A percentile compares a stretch with the other conserved stretches of the same genome.
Conservation (phyloP, 2,329 filamentous ascomycete genomes). For the Didymella exigua region DNA sequence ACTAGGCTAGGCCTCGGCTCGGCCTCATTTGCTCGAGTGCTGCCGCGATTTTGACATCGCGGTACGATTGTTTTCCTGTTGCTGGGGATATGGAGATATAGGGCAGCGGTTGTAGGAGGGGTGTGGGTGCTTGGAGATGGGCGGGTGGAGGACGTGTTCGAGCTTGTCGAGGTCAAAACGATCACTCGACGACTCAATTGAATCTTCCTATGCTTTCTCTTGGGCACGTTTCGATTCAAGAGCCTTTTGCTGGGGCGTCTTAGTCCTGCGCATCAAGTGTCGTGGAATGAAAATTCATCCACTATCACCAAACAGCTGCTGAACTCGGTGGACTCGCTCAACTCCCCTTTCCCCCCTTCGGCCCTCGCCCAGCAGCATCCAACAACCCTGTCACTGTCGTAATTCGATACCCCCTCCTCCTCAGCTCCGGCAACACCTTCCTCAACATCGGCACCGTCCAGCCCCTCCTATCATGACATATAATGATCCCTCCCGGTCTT, state of each 20-base stretch:
- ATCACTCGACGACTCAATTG: not conserved
- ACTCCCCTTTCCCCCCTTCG: not conserved
- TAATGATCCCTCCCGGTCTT: slow-evolving; percentile 75
- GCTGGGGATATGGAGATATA: not conserved
- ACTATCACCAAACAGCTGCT: not conserved
- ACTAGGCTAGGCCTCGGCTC: not conserved
- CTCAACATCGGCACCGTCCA: slow-evolving; percentile 84
- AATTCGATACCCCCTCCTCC: slow-evolving; percentile 70
- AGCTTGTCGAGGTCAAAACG: not conserved
- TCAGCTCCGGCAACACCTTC: slow-evolving; percentile 73
- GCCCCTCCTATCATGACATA: slow-evolving; percentile 82
- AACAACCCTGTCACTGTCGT: slow-evolving; percentile 62
- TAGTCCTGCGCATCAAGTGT: not conserved
- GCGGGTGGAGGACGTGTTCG: not conserved
- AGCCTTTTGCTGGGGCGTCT: not conserved
- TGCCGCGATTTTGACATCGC: not conserved
- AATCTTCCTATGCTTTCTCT: not conserved
- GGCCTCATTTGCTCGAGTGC: not conserved
- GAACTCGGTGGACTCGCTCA: not conserved
- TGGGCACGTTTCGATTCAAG: not conserved
- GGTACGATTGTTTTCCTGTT: too few species aligned
- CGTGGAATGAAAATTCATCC: not conserved
- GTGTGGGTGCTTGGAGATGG: too few species aligned
- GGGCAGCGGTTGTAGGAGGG: too few species aligned
- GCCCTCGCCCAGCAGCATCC: slow-evolving; percentile 8